Base-by-base conservation (phyloP, 768 basidiomycete genomes). In the Mycena pura region DNA sequence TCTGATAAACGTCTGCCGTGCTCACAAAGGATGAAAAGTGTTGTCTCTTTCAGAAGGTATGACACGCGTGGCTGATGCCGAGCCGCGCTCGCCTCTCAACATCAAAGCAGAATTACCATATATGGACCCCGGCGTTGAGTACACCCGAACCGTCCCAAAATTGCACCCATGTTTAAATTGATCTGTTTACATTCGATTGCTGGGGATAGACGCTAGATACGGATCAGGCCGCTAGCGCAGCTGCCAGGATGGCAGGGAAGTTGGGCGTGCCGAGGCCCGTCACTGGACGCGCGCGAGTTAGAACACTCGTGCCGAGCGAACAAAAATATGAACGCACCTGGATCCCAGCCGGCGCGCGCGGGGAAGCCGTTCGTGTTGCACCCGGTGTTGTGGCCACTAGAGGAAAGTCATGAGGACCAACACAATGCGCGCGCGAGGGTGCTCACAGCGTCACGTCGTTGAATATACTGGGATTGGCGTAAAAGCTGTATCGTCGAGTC, bases 371-470 rank as follows among this genome's bases (percentile, higher is more conserved):
- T 65, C 0, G 61, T 64, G 57, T 60, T 61, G 58, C 71, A 72
- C 5, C 71, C 71, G 2, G 71, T 69, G 62, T 72, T 72, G 53
- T 62, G 62, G 13, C 71, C 70, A 19, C 59, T 61, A 15, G 65
- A 63, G 25, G n/a, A n/a, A 39, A 24, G n/a, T 1, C 24, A 25
- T 47, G 22, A 29, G 7, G 17, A 13, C 3, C 8, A 9, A 17
- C 6, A 10, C 6, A 9, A 7, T 3, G 57, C 77, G 80, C 14
- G 77, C 77, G 4, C 73, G 73, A 45, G 73, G 73, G 43, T n/a
- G 70, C 73, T 2, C 79, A 80, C 19, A 56, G 45, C 0, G 79
- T 80, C 52, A 82, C 76, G 50, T 84, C 81, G 53, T 79, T 80
- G 49, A 82, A 69, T 4, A 60, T 64, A 13, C 55, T 58, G 4